Conservation (phyloP, 192 early-diverging fungal genomes). For the Backusella morwellensis region DNA sequence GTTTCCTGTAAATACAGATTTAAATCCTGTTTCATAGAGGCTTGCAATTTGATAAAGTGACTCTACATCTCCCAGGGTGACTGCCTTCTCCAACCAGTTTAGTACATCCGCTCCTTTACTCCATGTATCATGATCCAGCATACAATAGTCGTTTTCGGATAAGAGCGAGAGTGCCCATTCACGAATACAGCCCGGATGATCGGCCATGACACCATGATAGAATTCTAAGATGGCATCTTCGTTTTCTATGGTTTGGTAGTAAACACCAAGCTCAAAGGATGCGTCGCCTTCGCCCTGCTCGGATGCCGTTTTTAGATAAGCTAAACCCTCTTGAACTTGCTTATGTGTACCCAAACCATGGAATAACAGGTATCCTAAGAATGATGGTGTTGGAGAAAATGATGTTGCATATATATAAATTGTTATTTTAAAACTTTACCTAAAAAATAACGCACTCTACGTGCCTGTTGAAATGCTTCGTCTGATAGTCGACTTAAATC, state of each 20-base stretch:
- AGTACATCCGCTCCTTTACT: background rate
- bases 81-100: conserved; percentile 19
- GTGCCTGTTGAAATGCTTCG: conserved; percentile 16
- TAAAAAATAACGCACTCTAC: conserved; percentile 18
- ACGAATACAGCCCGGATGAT: conserved; percentile 23
- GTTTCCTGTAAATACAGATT: background rate
- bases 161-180: conserved; percentile 15
- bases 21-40: conserved; percentile 18
- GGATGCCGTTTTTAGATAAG: conserved; percentile 13
- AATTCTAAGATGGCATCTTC: conserved; percentile 2
- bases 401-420: background rate
- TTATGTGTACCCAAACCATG: background rate
- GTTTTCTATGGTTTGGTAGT: background rate
- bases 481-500: conserved; percentile 15
- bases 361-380: background rate
- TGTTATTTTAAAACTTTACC: conserved; percentile 13
- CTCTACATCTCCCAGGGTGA: conserved; percentile 5
- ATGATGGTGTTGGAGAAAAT: background rate
- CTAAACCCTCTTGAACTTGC: background rate
- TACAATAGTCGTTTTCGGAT: background rate
- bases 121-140: background rate
- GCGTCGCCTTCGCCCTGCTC: conserved; percentile 33
- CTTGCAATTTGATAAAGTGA: background rate
- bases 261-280: conserved; percentile 16
- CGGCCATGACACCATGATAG: conserved; percentile 15